Conservation (phyloP, 805 yeast genomes). For the Lipomyces japonicus region DNA sequence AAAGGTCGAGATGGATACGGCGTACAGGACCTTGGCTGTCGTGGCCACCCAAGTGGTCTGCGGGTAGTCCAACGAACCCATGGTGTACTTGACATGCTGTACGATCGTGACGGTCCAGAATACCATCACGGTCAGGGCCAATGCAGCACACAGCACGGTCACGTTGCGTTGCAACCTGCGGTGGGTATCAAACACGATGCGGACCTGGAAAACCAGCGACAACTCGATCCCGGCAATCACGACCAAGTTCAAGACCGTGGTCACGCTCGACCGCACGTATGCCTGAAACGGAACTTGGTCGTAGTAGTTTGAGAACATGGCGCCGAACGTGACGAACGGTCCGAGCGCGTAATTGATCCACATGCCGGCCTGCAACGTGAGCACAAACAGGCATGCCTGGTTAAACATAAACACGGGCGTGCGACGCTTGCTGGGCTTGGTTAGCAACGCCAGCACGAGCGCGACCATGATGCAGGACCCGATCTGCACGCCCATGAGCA, state of each 20-base stretch:
- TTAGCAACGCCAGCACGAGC: conserved; percentile 39
- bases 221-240: conserved; percentile 58
- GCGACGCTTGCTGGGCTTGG: conserved; percentile 45
- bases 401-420: conserved; percentile 76
- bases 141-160: conserved; percentile 44
- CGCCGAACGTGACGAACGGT: conserved; percentile 49
- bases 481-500: conserved; percentile 27
- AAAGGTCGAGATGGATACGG: conserved; percentile 62
- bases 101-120: conserved; percentile 56
- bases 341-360: conserved; percentile 54
- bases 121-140: conserved; percentile 55
- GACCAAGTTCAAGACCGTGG: conserved; percentile 57
- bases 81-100: conserved; percentile 39
- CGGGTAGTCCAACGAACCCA: conserved; percentile 48
- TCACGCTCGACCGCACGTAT: conserved; percentile 53
- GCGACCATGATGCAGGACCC: conserved; percentile 25
- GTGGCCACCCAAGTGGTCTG: conserved; percentile 36
- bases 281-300: conserved; percentile 42
- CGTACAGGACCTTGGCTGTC: conserved; percentile 51
- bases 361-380: conserved; percentile 59
- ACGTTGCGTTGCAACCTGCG: conserved; percentile 44
- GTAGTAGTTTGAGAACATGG: conserved; percentile 45
- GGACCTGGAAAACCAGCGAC: conserved; percentile 68
- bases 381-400: conserved; percentile 52
- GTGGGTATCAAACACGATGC: conserved; percentile 53